Evolutionary conservation across 805 yeast genomes (phyloP), one percentile per base, ranked within the genome.

Genomic region (Debaryomyces prosopidis): DNA sequence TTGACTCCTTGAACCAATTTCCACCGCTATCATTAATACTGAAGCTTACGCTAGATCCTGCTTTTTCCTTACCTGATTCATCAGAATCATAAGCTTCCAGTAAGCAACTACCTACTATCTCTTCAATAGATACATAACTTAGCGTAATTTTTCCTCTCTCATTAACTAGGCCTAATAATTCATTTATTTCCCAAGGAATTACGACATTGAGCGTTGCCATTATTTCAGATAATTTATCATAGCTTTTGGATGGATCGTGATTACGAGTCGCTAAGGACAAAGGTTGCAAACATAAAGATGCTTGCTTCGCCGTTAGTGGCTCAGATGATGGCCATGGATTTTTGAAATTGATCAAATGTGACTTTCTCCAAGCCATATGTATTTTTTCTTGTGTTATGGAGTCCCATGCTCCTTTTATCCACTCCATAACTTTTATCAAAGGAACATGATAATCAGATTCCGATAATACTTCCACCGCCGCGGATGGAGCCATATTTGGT

Each of bases 401-500:
- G 39, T 74, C 74, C 87, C 88, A 83, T 0, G 86, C 71, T 36
- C 71, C 63, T 48, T 78, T 77, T 11, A 83, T 75, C 69, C 85
- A 72, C 49, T 81, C 82, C 46, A 83, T 75, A 0, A 81, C 83
- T 50, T 77, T 76, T 2, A 77, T 68, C 65, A 82, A 68, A 0
- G 83, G 77, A 12, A 82, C 63, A 17, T 68, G 65, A 53, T 77
- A 76, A 52, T 71, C 76, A 0, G 51, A 20, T 44, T 71, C 76
- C 0, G 74, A 61, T 11, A 71, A 54, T 1, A 68, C 71, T 35
- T 68, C 71, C 47, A 49, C 40, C 2, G 47, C 19, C n/a, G 48
- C 32, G 30, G 39, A 23, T 3, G 53, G 35, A 14, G 28, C 18
- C 11, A 31, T 14, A 3, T 39, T 36, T 14, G 23, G 14, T 14